Conservation (phyloP, 2,329 filamentous ascomycete species). For the Aureobasidium lini region DNA sequence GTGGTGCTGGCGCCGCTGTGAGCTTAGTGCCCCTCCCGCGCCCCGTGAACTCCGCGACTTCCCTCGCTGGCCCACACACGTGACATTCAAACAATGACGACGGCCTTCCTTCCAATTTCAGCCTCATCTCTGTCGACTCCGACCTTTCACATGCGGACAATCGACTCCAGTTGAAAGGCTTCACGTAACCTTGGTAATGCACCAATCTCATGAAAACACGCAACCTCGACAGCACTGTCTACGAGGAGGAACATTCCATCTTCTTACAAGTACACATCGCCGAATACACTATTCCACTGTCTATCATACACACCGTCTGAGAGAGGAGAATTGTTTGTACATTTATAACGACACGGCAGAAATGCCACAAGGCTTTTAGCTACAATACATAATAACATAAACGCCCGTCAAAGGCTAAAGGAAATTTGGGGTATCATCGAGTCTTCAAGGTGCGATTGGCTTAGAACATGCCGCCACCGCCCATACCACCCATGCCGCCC, state of each 20-base stretch:
- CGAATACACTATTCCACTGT: background rate
- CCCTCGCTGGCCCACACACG: background rate
- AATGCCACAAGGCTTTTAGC: slow-evolving; percentile 12
- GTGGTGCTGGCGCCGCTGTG: background rate
- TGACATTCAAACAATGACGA: background rate
- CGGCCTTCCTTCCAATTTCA: background rate
- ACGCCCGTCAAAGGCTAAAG: slow-evolving; percentile 5
- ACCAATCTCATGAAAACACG: no score
- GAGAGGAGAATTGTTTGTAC: slow-evolving; percentile 14
- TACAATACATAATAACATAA: slow-evolving; percentile 13
- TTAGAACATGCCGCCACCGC: slow-evolving; percentile 59
- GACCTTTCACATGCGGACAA: background rate
- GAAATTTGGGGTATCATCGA: slow-evolving; percentile 15
- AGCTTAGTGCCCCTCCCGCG: slow-evolving; percentile 3
- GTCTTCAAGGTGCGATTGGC: slow-evolving; percentile 14
- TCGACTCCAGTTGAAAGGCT: no score
- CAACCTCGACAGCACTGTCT: background rate
- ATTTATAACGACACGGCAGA: slow-evolving; percentile 11
- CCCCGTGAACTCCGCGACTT: background rate
- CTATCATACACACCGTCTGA: background rate
- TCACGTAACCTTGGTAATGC: no score
- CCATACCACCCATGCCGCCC: slow-evolving; percentile 58
- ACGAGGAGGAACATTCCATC: background rate
- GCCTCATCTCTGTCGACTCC: background rate
- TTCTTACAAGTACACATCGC: slow-evolving; percentile 2